Evolutionary conservation across 2,329 filamentous ascomycete species (phyloP).

Genomic region (Cladobotryum protrusum): DNA sequence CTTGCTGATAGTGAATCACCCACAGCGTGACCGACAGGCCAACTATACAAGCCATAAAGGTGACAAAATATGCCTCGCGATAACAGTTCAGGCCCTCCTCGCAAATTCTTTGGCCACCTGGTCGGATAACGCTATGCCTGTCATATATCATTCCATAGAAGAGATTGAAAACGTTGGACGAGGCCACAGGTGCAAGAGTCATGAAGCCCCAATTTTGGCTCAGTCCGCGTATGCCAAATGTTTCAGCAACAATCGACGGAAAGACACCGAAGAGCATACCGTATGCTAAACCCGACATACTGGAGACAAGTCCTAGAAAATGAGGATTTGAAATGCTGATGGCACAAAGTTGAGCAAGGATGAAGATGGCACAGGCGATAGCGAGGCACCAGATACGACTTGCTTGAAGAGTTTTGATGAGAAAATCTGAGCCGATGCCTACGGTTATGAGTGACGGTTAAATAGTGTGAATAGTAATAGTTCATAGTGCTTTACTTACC

Average conservation of each 20-base stretch:
- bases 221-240: constrained; percentile 82
- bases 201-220: constrained; percentile 96
- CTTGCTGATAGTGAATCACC: constrained; percentile 57
- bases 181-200: constrained; percentile 81
- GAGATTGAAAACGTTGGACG: constrained; percentile 87
- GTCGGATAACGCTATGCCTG: constrained; percentile 62
- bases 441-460: background rate
- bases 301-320: constrained; percentile 69
- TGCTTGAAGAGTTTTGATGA: constrained; percentile 73
- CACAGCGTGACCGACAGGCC: constrained; percentile 66
- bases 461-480: no score
- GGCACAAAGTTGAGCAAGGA: constrained; percentile 69
- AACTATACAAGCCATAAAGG: constrained; percentile 62
- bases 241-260: constrained; percentile 81
- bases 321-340: constrained; percentile 71
- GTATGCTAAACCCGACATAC: constrained; percentile 81
- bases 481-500: constrained; percentile 41
- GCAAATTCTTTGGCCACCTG: constrained; percentile 67
- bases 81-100: constrained; percentile 76
- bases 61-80: constrained; percentile 71
- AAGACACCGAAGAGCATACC: constrained; percentile 92
- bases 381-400: constrained; percentile 91
- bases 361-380: constrained; percentile 70
- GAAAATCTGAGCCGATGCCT: constrained; percentile 85
- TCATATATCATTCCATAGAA: constrained; percentile 85